Percentiles rank a stretch among this genome's conserved stretches.
Conservation (phyloP, 352 stramenopile genomes). For the Globisporangium uncinulatum region DNA sequence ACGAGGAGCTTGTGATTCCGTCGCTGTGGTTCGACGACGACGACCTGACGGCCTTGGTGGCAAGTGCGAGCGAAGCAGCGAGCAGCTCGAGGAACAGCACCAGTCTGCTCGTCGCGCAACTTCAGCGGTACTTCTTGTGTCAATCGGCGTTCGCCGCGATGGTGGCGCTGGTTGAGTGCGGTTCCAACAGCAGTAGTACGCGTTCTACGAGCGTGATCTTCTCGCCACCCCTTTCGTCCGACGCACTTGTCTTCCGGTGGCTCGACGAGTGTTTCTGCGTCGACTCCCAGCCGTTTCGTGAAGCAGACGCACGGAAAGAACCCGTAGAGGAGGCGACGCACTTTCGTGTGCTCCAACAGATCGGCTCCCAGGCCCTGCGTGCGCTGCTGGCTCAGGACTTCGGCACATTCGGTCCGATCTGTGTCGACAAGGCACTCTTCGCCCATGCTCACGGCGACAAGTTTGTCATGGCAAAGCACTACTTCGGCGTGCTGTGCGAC, state of each 20-base stretch:
- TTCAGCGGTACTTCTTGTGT: constrained; percentile 26
- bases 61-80: neutral
- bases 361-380: constrained; percentile 28
- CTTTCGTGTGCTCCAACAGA: constrained; percentile 35
- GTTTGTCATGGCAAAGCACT: constrained; percentile 33
- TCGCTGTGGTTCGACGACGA: constrained; percentile 51
- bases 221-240: constrained; percentile 5
- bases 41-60: constrained; percentile 2
- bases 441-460: constrained; percentile 19
- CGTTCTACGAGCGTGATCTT: constrained; percentile 9
- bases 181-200: neutral
- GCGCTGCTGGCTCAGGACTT: constrained; percentile 31
- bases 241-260: constrained; percentile 32
- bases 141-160: constrained; percentile 24
- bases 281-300: constrained; percentile 6
- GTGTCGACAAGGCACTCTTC: constrained; percentile 38
- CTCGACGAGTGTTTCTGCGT: constrained; percentile 59
- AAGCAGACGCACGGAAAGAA: neutral
- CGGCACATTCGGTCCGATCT: constrained; percentile 19
- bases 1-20: constrained; percentile 17
- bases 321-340: constrained; percentile 15
- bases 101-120: constrained; percentile 13
- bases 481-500: constrained; percentile 23
- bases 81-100: neutral
- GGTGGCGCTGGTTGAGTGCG: constrained; percentile 13